Evolutionary conservation across 2,329 filamentous ascomycete genomes (phyloP), one percentile per base, ranked within the genome.

Genomic region (Xylaria hypoxylon): DNA sequence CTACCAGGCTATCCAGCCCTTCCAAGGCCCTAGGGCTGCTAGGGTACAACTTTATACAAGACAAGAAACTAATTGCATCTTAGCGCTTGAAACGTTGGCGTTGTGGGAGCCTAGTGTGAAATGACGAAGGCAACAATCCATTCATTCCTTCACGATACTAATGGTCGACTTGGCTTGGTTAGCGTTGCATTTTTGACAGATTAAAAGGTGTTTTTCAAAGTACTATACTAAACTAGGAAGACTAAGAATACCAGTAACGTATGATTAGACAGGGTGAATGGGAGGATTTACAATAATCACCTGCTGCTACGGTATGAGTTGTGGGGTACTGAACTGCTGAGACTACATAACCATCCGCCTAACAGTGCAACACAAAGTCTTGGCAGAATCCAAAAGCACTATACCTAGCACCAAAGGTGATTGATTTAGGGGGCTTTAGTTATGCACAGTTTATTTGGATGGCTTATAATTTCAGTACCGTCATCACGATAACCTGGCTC

Each of bases 361-460:
- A n/a, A n/a, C n/a, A n/a, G n/a, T n/a, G 35, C 24, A 33, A 10
- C 11, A 33, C 11, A 10, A 10, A 10, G 31, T 8, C 31, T 33
- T 33, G 31, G 31, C 31, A 10, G 31, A 8, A 7, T 33, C 31
- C 7, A 33, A 33, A 33, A 10, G 31, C 7, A 33, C 31, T 33
- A 33, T 6, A 8, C 7, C 31, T 33, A n/a, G n/a, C n/a, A n/a
- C n/a, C n/a, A n/a, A n/a, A n/a, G n/a, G 11, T 38, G 11, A 15
- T 38, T 38, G 13, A 38, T 38, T 38, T 11, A 15, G 35, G 35
- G 35, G 35, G 35, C 35, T 2, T 38, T 2, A 15, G 3, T 15
- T 15, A 38, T 55, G n/a, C 8, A 22, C n/a, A 50, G n/a, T 59
- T 40, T 59, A 8, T 48, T 55, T 42, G 31, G 31, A n/a, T 50